A percentile compares a stretch with the other conserved stretches of the same genome.
These are phyloP conservation scores for Cicer pinnatifidum DNA, from an alignment of 306 rosid species.

Conservation along the genomic window DNA sequence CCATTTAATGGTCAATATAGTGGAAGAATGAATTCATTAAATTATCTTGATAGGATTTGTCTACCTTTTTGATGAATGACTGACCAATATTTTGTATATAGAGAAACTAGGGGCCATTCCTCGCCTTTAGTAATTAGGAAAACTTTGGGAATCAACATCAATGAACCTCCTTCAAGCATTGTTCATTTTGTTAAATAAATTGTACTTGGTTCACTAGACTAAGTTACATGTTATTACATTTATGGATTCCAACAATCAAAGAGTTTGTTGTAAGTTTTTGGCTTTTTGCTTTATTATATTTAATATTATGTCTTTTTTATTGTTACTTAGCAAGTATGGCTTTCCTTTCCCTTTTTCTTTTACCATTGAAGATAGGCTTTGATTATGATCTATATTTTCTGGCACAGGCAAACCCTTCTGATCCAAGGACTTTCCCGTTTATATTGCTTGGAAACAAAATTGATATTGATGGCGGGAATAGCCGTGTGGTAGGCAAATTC, in stretches of 20 bases:
- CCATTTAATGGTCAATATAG: neutral
- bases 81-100: neutral
- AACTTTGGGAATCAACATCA: neutral
- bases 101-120: neutral
- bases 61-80: neutral
- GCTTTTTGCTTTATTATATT: slow-evolving; percentile 1
- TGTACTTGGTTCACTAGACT: slow-evolving; percentile 22
- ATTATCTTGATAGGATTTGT: neutral
- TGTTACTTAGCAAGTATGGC: slow-evolving; percentile 1
- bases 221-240: neutral
- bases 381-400: slow-evolving; percentile 30
- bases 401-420: slow-evolving; percentile 74
- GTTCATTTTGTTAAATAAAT: slow-evolving; percentile 9
- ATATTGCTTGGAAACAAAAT: slow-evolving; percentile 92
- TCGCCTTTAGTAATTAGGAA: slow-evolving; percentile 6
- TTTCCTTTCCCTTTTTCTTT: slow-evolving; percentile 21
- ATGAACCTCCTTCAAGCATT: neutral
- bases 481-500: slow-evolving; percentile 80
- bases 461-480: slow-evolving; percentile 94
- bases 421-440: slow-evolving; percentile 78
- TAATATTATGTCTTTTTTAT: neutral
- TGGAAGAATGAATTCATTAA: neutral
- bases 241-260: neutral
- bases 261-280: slow-evolving; percentile 21
- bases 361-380: neutral